Conservation (phyloP, 2,329 filamentous ascomycete species). For the Chlorencoelia australis region DNA sequence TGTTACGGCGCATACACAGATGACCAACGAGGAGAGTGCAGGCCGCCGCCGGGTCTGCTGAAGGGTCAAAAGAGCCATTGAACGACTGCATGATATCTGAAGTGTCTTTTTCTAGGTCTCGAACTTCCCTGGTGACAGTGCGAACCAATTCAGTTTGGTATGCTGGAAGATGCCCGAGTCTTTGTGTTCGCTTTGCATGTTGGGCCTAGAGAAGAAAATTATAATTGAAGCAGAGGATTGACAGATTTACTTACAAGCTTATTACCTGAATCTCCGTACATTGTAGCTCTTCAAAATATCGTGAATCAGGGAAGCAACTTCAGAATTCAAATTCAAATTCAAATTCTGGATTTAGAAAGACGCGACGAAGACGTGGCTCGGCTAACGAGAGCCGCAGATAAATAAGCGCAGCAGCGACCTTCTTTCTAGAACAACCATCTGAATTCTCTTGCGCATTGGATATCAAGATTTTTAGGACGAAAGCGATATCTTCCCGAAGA, state of each 20-base stretch:
- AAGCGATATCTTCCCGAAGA: too few species aligned
- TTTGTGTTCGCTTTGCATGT: slow-evolving; percentile 90
- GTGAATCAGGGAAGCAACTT: not conserved
- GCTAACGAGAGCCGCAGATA: too few species aligned
- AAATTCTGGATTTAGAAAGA: not conserved
- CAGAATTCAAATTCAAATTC: too few species aligned
- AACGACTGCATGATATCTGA: slow-evolving; percentile 70
- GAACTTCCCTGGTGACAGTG: slow-evolving; percentile 78
- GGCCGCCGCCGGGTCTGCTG: slow-evolving; percentile 70
- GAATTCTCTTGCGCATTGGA: too few species aligned
- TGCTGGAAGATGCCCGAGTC: slow-evolving; percentile 73
- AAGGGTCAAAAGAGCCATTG: slow-evolving; percentile 71
- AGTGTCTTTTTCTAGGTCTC: slow-evolving; percentile 84
- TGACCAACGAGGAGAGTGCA: slow-evolving; percentile 89
- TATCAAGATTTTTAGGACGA: too few species aligned
- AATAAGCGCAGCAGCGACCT: too few species aligned
- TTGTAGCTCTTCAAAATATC: slow-evolving; percentile 24
- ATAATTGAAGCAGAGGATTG: not conserved
- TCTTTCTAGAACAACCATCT: too few species aligned
- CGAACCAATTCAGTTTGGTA: slow-evolving; percentile 91
- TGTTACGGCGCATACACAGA: slow-evolving; percentile 89
- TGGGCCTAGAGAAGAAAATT: slow-evolving; percentile 52
- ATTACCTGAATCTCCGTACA: slow-evolving; percentile 63
- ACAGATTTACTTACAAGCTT: slow-evolving; percentile 44
- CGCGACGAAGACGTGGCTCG: too few species aligned